Base-by-base conservation (phyloP, 2,329 filamentous ascomycete species). In the Calonectria pseudoturangicola region DNA sequence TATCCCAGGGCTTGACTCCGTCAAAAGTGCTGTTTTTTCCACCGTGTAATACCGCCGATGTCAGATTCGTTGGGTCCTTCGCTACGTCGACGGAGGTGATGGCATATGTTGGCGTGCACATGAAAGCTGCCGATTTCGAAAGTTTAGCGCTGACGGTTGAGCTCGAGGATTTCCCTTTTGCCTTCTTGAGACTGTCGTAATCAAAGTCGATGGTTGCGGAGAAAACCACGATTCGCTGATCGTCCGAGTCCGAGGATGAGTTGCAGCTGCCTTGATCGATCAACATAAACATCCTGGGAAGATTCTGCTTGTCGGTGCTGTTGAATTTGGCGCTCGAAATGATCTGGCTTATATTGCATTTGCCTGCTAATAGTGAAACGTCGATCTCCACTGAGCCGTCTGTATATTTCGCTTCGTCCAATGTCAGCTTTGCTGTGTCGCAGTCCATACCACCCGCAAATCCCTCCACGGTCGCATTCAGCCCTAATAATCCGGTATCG, bases 391-490 rank as follows among this genome's bases (percentile, higher is more conserved):
- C 56, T 21, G 71, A 74, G 4, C 69, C 68, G 2, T 73, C 68
- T 3, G 66, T 68, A 10, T 77, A 74, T 66, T 77, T 74, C 4
- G 83, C 68, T 2, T 76, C 76, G 1, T 76, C 76, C 9, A 85
- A 51, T 6, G 73, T 71, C 18, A 80, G 62, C 18, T 66, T 43
- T 1, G 82, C 84, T 12, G 73, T 51, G 16, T 82, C 77, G 39
- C 85, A 86, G 0, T 81, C 79, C 5, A 86, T 73, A 0, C 74
- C 74, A 6, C 79, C 78, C 5, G 79, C 73, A 18, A 86, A 83
- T 6, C 84, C 84, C 33, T 85, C 80, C 1, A 86, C 83, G 0
- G 75, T 79, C 6, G 83, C 81, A 18, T 75, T 76, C 10, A 85
- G 65, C 16, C 79, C 75, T 21, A 68, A 25, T 27, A 76, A 18